Conservation (phyloP, 2,329 filamentous ascomycete genomes). For the Aspergillus sp. region DNA sequence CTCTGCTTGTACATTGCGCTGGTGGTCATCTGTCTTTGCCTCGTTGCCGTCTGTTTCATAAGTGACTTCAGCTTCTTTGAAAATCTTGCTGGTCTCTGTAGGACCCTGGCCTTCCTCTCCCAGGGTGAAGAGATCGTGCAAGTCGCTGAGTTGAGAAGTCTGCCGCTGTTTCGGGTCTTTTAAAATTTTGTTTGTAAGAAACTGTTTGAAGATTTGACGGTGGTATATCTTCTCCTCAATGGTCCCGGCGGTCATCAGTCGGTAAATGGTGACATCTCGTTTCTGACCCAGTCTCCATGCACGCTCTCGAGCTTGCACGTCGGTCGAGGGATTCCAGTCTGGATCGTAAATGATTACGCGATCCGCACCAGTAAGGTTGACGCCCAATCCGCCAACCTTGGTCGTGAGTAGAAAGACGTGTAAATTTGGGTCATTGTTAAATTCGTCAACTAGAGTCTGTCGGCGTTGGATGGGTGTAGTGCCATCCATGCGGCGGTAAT, state of each 20-base stretch:
- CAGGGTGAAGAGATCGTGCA: constrained; percentile 89
- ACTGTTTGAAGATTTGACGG: constrained; percentile 97
- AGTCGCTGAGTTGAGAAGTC: constrained; percentile 84
- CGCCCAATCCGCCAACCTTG: constrained; percentile 89
- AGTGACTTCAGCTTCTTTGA: constrained; percentile 82
- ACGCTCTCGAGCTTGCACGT: constrained; percentile 90
- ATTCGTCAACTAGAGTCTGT: constrained; percentile 89
- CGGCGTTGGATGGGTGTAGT: constrained; percentile 84
- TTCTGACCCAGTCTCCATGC: constrained; percentile 97
- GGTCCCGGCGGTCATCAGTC: constrained; percentile 96
- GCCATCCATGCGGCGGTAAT: constrained; percentile 90
- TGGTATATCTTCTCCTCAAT: constrained; percentile 99
- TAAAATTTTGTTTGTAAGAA: constrained; percentile 93
- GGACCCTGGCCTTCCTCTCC: constrained; percentile 68
- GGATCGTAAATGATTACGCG: constrained; percentile 98
- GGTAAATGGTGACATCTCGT: constrained; percentile 91
- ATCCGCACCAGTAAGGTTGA: constrained; percentile 93
- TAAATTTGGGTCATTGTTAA: constrained; percentile 79
- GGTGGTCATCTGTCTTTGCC: background rate
- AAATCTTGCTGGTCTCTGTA: constrained; percentile 84
- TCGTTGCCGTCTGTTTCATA: constrained; percentile 49
- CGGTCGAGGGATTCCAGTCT: constrained; percentile 97
- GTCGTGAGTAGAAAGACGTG: constrained; percentile 94
- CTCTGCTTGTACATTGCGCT: constrained; percentile 33
- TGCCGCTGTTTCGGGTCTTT: constrained; percentile 93